Evolutionary conservation across 352 stramenopile species (phyloP), one percentile per base, ranked within the genome.

Genomic region (Nothophytophthora sp.): DNA sequence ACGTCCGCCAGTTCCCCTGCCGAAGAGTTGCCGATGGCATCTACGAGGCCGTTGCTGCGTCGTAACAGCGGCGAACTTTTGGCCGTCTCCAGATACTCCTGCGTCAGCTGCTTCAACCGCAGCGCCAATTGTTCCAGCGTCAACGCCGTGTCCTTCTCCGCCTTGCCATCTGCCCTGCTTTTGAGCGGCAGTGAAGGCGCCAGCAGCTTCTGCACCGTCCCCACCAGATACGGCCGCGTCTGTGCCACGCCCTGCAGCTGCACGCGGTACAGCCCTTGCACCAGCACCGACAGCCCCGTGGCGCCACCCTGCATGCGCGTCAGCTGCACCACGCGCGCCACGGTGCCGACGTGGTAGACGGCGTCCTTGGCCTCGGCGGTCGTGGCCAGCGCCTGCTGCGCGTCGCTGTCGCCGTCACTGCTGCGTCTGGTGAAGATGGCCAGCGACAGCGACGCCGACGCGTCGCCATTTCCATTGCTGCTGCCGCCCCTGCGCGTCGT

Each of bases 301-400:
- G 73, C 64, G 49, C 63, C 67, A 50, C 67, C 62, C 47, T 85
- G 63, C 49, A 86, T 70, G 7, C 77, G 71, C 50, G 81, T 89
- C 40, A 92, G 73, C 62, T 92, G 81, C 55, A 92, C 75, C 32
- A 92, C 70, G 33, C 81, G 78, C 25, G 81, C 78, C 30, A 90
- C 63, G 7, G 79, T 89, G 12, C 81, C 81, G 0, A 86, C 67
- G 1, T 55, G 35, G 39, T 86, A 88, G 16, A 92, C 55, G 5
- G 67, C 72, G 19, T 70, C 50, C n/a, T 64, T 50, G 19, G 42
- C 47, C 15, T 66, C 25, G 6, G 41, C 27, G 5, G 41, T 72
- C 29, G 63, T 67, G 11, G 61, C 40, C 19, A 59, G 29, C 11
- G 55, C 44, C 20, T 52, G 18, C 1, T 43, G 23, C 0, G 28